phyloP scores from a whole-genome alignment of 2,329 filamentous ascomycete genomes.

The Monilinia vaccinii-corymbosi region DNA sequence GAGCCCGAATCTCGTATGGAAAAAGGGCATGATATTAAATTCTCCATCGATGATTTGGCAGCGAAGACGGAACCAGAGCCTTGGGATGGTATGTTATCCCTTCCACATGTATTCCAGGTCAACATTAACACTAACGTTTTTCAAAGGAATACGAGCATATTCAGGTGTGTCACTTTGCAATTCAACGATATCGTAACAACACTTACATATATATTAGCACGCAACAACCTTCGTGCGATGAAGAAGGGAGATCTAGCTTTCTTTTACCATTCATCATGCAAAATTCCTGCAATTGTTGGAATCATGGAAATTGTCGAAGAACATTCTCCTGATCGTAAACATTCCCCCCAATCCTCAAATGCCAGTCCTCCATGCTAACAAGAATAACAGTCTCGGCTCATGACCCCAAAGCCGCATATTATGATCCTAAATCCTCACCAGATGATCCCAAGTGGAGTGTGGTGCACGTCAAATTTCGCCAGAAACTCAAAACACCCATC shows the following conservation, averaged over 20 bases:
- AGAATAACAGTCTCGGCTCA: slow-evolving; percentile 43
- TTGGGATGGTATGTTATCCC: slow-evolving; percentile 66
- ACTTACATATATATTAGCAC: slow-evolving; percentile 42
- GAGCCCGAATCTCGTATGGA: slow-evolving; percentile 82
- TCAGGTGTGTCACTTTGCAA: slow-evolving; percentile 30
- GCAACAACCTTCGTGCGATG: slow-evolving; percentile 89
- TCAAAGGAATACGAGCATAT: slow-evolving; percentile 41
- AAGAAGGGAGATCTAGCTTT: slow-evolving; percentile 85
- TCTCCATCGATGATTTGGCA: slow-evolving; percentile 85
- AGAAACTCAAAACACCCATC: slow-evolving; percentile 68
- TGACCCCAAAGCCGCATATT: slow-evolving; percentile 67
- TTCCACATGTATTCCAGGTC: neutral
- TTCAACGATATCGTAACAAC: slow-evolving; percentile 10
- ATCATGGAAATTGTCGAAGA: slow-evolving; percentile 84
- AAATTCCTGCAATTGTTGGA: slow-evolving; percentile 77
- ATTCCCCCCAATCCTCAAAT: neutral
- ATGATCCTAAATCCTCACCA: slow-evolving; percentile 65
- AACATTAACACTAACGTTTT: slow-evolving; percentile 9
- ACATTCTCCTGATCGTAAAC: slow-evolving; percentile 64
- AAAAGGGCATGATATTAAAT: slow-evolving; percentile 80
- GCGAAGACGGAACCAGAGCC: slow-evolving; percentile 68
- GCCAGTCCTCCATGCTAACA: neutral
- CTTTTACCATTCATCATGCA: slow-evolving; percentile 95
- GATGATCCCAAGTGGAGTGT: slow-evolving; percentile 74
- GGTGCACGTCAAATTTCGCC: slow-evolving; percentile 79